phyloP scores from a whole-genome alignment of 148 eudicot genomes.

The Arctostaphylos glauca region DNA sequence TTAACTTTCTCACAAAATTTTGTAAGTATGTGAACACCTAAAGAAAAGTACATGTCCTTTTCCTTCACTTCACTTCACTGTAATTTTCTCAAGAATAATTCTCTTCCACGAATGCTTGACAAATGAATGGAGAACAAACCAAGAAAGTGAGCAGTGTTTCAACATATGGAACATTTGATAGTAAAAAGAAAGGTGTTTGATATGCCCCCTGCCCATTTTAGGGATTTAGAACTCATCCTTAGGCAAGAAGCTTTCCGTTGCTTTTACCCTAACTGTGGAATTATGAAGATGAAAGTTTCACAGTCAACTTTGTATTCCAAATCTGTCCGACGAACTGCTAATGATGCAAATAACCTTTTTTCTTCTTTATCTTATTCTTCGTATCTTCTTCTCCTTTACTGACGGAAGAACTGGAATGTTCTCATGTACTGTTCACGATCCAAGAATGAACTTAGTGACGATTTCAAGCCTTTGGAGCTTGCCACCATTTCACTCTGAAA shows the following conservation, averaged over 20 bases:
- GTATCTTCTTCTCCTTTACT: background rate
- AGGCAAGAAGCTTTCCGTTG: background rate
- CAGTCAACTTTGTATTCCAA: background rate
- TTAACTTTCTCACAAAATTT: too few species aligned
- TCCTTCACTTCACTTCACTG: too few species aligned
- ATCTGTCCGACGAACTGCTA: background rate
- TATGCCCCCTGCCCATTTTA: background rate
- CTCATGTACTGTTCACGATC: background rate
- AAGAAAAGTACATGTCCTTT: too few species aligned
- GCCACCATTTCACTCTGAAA: background rate
- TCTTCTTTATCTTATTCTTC: background rate
- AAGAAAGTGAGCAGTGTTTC: background rate
- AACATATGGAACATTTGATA: background rate
- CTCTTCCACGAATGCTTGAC: too few species aligned
- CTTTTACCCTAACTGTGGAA: background rate
- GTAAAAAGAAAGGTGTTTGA: background rate
- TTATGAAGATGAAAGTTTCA: background rate
- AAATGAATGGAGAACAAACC: background rate
- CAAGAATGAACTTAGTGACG: background rate
- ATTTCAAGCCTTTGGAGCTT: too few species aligned
- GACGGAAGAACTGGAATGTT: constrained; percentile 1
- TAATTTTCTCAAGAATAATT: too few species aligned
- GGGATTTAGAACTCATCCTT: background rate
- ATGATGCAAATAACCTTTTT: background rate
- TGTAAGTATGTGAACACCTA: too few species aligned